These are phyloP conservation scores for Oryza glaberrima DNA, from an alignment of 176 grass and related monocot genomes.

Conservation along the genomic window DNA sequence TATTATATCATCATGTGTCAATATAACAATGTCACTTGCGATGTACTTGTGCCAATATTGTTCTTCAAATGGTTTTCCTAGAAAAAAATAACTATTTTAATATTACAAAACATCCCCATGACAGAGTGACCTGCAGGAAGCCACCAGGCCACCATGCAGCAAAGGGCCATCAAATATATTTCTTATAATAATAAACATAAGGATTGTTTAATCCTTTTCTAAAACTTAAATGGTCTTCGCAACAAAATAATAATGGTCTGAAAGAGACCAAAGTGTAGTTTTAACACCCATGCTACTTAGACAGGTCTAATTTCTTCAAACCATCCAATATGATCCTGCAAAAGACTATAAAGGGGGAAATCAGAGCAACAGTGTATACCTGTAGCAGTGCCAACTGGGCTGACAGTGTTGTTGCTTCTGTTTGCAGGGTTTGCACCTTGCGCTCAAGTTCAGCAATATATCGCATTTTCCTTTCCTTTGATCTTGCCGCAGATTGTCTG, in stretches of 20 bases:
- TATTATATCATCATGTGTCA: not conserved
- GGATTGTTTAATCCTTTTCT: slow-evolving; percentile 14
- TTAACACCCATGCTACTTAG: not conserved
- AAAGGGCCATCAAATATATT: not conserved
- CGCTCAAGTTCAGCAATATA: slow-evolving; percentile 77
- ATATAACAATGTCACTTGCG: slow-evolving; percentile 25
- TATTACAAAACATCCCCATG: slow-evolving; percentile 7
- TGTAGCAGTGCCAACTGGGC: slow-evolving; percentile 67
- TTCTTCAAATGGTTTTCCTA: not conserved
- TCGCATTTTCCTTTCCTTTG: slow-evolving; percentile 83
- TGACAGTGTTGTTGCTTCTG: slow-evolving; percentile 69
- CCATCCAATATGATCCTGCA: not conserved
- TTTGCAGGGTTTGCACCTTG: slow-evolving; percentile 63
- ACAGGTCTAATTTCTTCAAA: slow-evolving; percentile 19
- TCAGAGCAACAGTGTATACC: slow-evolving; percentile 43
- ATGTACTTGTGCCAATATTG: not conserved
- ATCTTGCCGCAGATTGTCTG: slow-evolving; percentile 83
- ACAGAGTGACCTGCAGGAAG: not conserved
- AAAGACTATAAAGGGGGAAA: not conserved
- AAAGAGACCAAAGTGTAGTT: not conserved
- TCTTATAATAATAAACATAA: not conserved
- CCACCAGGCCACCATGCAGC: not conserved
- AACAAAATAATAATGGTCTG: not conserved
- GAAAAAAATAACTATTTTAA: slow-evolving; percentile 13
- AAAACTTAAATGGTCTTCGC: slow-evolving; percentile 10